Base-by-base conservation (phyloP, 805 yeast genomes). In the Yamadazyma ubonensis region DNA sequence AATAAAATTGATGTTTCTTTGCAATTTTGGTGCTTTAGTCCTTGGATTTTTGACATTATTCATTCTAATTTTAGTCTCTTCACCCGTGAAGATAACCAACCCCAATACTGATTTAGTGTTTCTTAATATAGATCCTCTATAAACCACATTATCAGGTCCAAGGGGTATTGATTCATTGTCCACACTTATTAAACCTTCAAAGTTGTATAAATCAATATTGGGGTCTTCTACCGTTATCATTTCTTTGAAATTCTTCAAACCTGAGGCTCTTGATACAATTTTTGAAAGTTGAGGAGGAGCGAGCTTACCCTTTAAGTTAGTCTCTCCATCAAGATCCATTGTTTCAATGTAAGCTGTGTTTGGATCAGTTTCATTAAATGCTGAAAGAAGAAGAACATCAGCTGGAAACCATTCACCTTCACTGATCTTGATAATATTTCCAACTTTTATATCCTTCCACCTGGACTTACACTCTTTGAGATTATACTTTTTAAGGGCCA, bases 281-380 rank as follows among this genome's bases (percentile, higher is more conserved):
- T 75, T 73, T 29, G 81, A 71, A 2, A 91, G 50, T 44, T 81
- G 86, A 2, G 74, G 69, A 45, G 82, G 84, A 0, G 96, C 86
- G 14, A 67, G 64, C 51, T 78, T 81, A 6, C 86, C 73, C 59
- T 93, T 93, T 45, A 93, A 69, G 56, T 89, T 91, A 0, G 98
- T 93, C 61, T 93, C 99, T 36, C 99, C 99, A 62, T 93, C 99
- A 35, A 93, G 70, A 1, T 96, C 99, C 91, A 91, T 89, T 1
- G 99, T 93, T 59, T 93, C 99, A 14, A 90, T 80, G 48, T 78
- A 86, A 1, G 86, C 76, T 10, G 37, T 33, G 26, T 75, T 73
- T 42, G 81, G 76, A 28, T 83, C 89, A 46, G 40, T 43, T 33
- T 74, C 75, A 27, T 79, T 78, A 6, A n/a, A 14, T 2, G 88